phyloP scores from a whole-genome alignment of 2,329 filamentous ascomycete genomes.

The Cordyceps farinosa region DNA sequence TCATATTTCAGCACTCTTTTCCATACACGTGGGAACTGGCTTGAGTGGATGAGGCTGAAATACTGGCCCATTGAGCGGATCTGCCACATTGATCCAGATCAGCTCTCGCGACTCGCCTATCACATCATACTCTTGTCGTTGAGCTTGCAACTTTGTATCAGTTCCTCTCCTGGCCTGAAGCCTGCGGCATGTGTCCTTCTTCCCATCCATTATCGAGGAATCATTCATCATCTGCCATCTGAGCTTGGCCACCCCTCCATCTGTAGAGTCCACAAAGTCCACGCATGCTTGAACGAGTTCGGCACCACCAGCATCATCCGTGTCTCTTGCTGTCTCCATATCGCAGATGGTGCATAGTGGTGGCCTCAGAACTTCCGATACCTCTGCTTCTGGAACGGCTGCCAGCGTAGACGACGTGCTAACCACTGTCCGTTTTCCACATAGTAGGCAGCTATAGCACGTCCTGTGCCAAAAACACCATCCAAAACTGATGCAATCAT shows the following conservation, averaged over 20 bases:
- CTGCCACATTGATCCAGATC: conserved; percentile 49
- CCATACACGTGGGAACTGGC: conserved; percentile 45
- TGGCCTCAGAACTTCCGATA: conserved; percentile 42
- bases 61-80: conserved; percentile 44
- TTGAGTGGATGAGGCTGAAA: conserved; percentile 50
- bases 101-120: conserved; percentile 19
- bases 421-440: conserved; percentile 37
- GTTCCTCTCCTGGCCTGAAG: not conserved
- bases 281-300: conserved; percentile 40
- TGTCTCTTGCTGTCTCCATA: conserved; percentile 38
- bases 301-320: conserved; percentile 23
- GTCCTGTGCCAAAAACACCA: conserved; percentile 59
- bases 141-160: not conserved
- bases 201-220: not conserved
- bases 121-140: conserved; percentile 23
- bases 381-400: conserved; percentile 28
- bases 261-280: conserved; percentile 39
- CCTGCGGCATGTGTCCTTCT: not conserved
- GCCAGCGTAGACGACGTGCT: conserved; percentile 21
- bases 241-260: conserved; percentile 45
- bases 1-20: not conserved
- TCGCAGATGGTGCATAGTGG: conserved; percentile 50
- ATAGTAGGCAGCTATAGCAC: conserved; percentile 56
- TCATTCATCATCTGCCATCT: conserved; percentile 35
- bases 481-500: conserved; percentile 55